Evolutionary conservation across 106 monocot species (phyloP).

Genomic region (Allium fistulosum): DNA sequence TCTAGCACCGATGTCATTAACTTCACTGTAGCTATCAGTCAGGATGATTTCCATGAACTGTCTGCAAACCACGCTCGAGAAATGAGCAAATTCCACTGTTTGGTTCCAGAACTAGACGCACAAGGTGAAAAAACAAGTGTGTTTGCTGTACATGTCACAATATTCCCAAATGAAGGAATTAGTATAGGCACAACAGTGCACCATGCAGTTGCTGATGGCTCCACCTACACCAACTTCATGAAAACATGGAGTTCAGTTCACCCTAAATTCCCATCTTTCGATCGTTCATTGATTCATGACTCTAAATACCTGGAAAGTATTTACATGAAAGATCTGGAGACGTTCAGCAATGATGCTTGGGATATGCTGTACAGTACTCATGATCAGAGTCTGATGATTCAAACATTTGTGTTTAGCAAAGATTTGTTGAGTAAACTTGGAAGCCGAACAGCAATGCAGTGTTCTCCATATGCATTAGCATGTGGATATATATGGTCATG

Average conservation of each 20-base stretch:
- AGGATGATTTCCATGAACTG: constrained; percentile 14
- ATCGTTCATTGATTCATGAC: constrained; percentile 10
- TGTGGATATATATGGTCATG: constrained; percentile 24
- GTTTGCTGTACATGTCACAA: constrained; percentile 29
- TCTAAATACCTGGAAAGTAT: background rate
- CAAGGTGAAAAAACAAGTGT: background rate
- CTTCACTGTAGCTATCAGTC: constrained; percentile 4
- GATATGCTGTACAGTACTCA: constrained; percentile 7
- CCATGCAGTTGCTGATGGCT: constrained; percentile 33
- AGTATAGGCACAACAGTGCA: constrained; percentile 24
- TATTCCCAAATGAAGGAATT: constrained; percentile 26
- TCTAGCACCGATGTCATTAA: constrained; percentile 4
- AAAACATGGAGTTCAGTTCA: constrained; percentile 20
- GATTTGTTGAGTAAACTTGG: constrained; percentile 1
- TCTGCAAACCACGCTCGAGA: constrained; percentile 13
- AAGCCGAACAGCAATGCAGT: background rate
- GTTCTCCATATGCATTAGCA: constrained; percentile 20
- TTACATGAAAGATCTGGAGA: constrained; percentile 8
- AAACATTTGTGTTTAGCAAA: constrained; percentile 10
- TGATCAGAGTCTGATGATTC: background rate
- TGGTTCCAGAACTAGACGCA: background rate
- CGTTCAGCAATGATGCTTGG: background rate
- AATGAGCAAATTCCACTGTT: background rate
- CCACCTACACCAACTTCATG: constrained; percentile 30
- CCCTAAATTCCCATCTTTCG: constrained; percentile 5